Evolutionary conservation across 768 basidiomycete species (phyloP).

Genomic region (Lenzites betulinus): DNA sequence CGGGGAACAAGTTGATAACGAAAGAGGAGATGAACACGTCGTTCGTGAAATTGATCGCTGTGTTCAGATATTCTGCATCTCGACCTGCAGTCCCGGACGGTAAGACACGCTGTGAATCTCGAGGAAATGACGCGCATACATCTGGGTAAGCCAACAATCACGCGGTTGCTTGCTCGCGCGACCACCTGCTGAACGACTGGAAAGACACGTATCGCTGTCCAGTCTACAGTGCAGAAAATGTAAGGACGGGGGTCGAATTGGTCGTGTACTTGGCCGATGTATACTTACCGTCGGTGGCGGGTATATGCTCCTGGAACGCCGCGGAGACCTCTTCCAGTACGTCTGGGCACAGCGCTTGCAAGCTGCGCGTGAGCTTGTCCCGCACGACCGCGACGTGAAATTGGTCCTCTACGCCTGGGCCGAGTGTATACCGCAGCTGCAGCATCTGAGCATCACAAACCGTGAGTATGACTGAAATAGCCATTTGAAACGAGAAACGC

Average conservation of each 20-base stretch:
- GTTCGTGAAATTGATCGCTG: slow-evolving; percentile 20
- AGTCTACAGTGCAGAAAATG: background rate
- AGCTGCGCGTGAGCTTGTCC: slow-evolving; percentile 23
- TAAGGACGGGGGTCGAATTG: too few relatives aligned
- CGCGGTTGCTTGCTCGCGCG: slow-evolving; percentile 22
- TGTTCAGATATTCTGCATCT: slow-evolving; percentile 14
- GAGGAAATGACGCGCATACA: slow-evolving; percentile 2
- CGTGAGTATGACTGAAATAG: background rate
- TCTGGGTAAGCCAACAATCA: slow-evolving; percentile 22
- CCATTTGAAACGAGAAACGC: background rate
- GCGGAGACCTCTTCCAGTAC: slow-evolving; percentile 20
- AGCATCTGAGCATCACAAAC: background rate
- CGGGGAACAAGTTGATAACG: slow-evolving; percentile 19
- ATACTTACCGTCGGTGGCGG: slow-evolving; percentile 14
- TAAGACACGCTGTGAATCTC: background rate
- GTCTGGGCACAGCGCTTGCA: slow-evolving; percentile 16
- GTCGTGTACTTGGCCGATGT: background rate
- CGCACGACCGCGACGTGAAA: slow-evolving; percentile 24
- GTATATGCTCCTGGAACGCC: slow-evolving; percentile 20
- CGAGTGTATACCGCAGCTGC: slow-evolving; percentile 18
- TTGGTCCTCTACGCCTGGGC: slow-evolving; percentile 16
- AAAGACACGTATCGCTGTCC: background rate
- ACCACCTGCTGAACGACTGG: slow-evolving; percentile 19
- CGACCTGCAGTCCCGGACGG: slow-evolving; percentile 8
- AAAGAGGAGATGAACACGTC: slow-evolving; percentile 20